phyloP scores from a whole-genome alignment of 345 rosid species.

The Hibiscus syriacus region DNA sequence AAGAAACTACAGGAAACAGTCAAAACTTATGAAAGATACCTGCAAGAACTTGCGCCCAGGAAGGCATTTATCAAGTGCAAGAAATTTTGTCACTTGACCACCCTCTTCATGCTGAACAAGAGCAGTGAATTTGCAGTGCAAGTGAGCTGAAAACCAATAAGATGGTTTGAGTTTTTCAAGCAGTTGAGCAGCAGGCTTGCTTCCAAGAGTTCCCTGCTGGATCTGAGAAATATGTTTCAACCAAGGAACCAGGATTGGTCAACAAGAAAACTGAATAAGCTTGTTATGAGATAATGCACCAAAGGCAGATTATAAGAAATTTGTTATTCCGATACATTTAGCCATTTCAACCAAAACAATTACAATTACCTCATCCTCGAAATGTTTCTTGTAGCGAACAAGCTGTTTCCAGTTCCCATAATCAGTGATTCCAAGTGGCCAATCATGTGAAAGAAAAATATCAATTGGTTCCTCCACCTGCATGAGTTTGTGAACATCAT shows the following conservation, averaged over 20 bases:
- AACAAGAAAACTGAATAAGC: background rate
- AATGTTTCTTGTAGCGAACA: slow-evolving; percentile 35
- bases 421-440: slow-evolving; percentile 92
- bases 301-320: background rate
- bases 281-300: background rate
- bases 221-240: slow-evolving; percentile 50
- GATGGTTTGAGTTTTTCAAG: slow-evolving; percentile 66
- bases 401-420: slow-evolving; percentile 64
- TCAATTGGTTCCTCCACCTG: slow-evolving; percentile 73
- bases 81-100: slow-evolving; percentile 75
- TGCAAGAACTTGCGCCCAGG: slow-evolving; percentile 59
- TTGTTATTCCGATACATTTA: background rate
- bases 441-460: slow-evolving; percentile 90
- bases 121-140: slow-evolving; percentile 89
- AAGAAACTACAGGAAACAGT: slow-evolving; percentile 9
- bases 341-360: background rate
- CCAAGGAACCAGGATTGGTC: background rate
- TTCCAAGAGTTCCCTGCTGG: slow-evolving; percentile 60
- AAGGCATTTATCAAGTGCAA: slow-evolving; percentile 84
- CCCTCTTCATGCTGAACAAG: slow-evolving; percentile 69
- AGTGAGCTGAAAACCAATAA: slow-evolving; percentile 91
- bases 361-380: slow-evolving; percentile 11
- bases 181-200: slow-evolving; percentile 79
- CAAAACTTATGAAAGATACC: slow-evolving; percentile 28
- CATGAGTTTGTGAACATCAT: slow-evolving; percentile 83